These are phyloP conservation scores for Lasiodiplodia sp. DNA, from an alignment of 2,329 filamentous ascomycete species.

Conservation along the genomic window DNA sequence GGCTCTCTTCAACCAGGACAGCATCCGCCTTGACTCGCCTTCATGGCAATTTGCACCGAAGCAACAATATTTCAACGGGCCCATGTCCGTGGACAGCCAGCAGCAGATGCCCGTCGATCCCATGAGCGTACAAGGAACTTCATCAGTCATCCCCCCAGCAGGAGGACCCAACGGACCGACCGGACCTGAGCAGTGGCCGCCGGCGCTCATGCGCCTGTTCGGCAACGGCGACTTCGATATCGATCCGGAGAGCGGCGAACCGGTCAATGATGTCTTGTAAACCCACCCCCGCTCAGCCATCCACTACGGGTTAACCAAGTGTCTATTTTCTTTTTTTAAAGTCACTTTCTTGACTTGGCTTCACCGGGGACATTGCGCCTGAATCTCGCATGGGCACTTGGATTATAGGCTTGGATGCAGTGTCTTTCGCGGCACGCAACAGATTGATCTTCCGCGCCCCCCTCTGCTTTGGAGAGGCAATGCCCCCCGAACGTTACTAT, in stretches of 20 bases:
- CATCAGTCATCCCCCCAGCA: background rate
- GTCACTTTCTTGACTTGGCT: too few species aligned
- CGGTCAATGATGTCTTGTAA: conserved; percentile 17
- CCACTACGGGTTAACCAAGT: background rate
- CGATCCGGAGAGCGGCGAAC: conserved; percentile 22
- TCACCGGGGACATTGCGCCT: too few species aligned
- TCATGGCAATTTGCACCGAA: conserved; percentile 27
- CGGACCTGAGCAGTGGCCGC: conserved; percentile 27
- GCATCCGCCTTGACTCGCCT: conserved; percentile 29
- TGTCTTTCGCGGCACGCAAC: too few species aligned
- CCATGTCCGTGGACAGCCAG: conserved; percentile 15
- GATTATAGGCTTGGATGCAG: too few species aligned
- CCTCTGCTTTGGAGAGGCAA: too few species aligned
- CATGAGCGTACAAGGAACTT: background rate
- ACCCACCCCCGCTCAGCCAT: background rate
- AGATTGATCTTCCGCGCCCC: too few species aligned
- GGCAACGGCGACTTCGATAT: conserved; percentile 19
- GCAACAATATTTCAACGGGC: conserved; percentile 14
- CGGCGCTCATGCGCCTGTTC: conserved; percentile 26
- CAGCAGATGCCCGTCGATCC: background rate
- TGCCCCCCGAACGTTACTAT: too few species aligned
- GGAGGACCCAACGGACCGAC: conserved; percentile 1
- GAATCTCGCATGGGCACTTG: too few species aligned
- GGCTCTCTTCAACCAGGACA: conserved; percentile 33
- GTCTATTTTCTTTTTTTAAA: background rate